Conservation (phyloP, 2,329 filamentous ascomycete species). For the Cyphellophora europaea region DNA sequence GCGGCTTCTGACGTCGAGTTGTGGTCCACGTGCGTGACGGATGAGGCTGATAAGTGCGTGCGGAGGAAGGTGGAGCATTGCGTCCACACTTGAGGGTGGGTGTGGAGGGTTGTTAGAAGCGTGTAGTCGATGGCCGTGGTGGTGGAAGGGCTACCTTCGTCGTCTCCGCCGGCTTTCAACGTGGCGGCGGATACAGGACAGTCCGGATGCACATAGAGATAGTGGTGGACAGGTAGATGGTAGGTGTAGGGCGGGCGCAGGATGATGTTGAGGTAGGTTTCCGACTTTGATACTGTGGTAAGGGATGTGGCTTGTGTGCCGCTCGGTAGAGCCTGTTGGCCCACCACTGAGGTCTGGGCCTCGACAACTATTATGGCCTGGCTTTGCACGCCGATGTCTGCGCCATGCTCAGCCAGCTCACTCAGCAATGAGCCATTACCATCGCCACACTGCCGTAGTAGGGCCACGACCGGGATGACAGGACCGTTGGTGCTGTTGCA, state of each 20-base stretch:
- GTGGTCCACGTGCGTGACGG: slow-evolving; percentile 65
- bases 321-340: too few species aligned
- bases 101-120: slow-evolving; percentile 65
- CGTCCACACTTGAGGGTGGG: slow-evolving; percentile 90
- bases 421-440: neutral
- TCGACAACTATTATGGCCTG: too few species aligned
- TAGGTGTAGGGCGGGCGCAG: slow-evolving; percentile 67
- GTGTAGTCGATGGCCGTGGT: neutral
- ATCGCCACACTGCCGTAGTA: slow-evolving; percentile 66
- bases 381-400: too few species aligned
- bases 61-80: slow-evolving; percentile 74
- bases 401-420: neutral
- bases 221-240: slow-evolving; percentile 84
- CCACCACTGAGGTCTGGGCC: too few species aligned
- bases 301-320: too few species aligned
- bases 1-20: slow-evolving; percentile 80
- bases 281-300: too few species aligned
- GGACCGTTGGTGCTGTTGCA: slow-evolving; percentile 94
- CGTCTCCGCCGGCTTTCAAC: slow-evolving; percentile 10
- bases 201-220: slow-evolving; percentile 49
- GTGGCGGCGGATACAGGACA: slow-evolving; percentile 3
- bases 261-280: slow-evolving; percentile 58
- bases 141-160: slow-evolving; percentile 1
- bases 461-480: slow-evolving; percentile 81
- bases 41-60: slow-evolving; percentile 8